Conservation (phyloP, 495 filamentous ascomycete species). For the Penicillium robsamsonii region DNA sequence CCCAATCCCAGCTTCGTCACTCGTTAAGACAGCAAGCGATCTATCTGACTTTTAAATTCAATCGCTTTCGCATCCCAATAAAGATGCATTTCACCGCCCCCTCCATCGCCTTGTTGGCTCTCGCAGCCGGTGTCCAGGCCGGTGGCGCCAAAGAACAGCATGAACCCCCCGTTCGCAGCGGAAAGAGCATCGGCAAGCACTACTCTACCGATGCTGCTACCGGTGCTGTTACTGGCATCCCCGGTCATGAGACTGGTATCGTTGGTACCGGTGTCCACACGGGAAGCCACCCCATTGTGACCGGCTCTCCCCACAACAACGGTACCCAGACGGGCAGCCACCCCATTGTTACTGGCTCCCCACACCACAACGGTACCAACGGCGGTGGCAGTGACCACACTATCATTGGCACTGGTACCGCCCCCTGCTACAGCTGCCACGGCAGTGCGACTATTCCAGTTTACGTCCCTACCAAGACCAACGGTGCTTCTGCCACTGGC, state of each 20-base stretch:
- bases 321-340: constrained; percentile 1
- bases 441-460: constrained; percentile 11
- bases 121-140: constrained; percentile 29
- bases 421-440: constrained; percentile 7
- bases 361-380: constrained; percentile 6
- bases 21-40: constrained; percentile 25
- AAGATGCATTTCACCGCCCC: constrained; percentile 30
- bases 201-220: constrained; percentile 10
- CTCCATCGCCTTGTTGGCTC: constrained; percentile 24
- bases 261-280: constrained; percentile 10
- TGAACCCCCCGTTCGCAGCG: constrained; percentile 19
- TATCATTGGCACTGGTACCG: constrained; percentile 2
- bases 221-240: background rate
- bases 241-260: too few species aligned
- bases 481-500: background rate
- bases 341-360: too few species aligned
- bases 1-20: constrained; percentile 14
- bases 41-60: constrained; percentile 18
- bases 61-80: constrained; percentile 20
- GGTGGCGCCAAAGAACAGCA: constrained; percentile 8
- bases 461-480: background rate
- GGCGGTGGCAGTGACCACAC: background rate
- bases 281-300: constrained; percentile 16
- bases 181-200: constrained; percentile 6
- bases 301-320: constrained; percentile 15